Evolutionary conservation across 1,284 basidiomycete genomes (phyloP), one percentile per base, ranked within the genome.

Genomic region (Bjerkandera adusta): DNA sequence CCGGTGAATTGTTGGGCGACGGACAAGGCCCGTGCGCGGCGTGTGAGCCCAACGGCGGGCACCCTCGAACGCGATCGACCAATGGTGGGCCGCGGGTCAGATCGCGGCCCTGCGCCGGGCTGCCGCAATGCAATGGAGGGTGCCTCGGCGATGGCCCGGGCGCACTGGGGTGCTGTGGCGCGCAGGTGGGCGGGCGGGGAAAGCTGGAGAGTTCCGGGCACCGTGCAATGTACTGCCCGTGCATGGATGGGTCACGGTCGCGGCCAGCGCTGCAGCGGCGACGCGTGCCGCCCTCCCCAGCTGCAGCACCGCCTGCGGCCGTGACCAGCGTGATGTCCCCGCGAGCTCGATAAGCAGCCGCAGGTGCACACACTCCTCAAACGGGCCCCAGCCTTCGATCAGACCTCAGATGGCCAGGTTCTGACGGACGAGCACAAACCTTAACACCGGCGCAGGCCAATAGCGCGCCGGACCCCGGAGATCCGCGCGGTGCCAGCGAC

Each of bases 61-160:
- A 57, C 60, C 57, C 56, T 50, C 53, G 57, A 59, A 55, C 48
- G 47, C 34, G 47, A 48, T 54, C 44, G 52, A 27, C 55, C 60
- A 59, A 61, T 58, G 38, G 47, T 43, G 29, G 11, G 35, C 29
- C 18, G 27, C 36, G 33, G 42, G 33, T 35, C 42, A 41, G 26
- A 41, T 41, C 39, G 13, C 27, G 30, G 18, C 13, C 16, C 35
- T 29, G 30, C 41, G 41, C n/a, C 41, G 16, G 33, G 41, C 41
- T 29, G 39, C 27, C 39, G 25, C 26, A 30, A 29, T 32, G 40
- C 32, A 30, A n/a, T n/a, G n/a, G n/a, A n/a, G n/a, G n/a, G n/a
- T n/a, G n/a, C n/a, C n/a, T n/a, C n/a, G n/a, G n/a, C n/a, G n/a
- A n/a, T n/a, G n/a, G n/a, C n/a, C n/a, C n/a, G n/a, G n/a, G n/a